phyloP scores from a whole-genome alignment of 257 asterid species.

The Solanum chilense region DNA sequence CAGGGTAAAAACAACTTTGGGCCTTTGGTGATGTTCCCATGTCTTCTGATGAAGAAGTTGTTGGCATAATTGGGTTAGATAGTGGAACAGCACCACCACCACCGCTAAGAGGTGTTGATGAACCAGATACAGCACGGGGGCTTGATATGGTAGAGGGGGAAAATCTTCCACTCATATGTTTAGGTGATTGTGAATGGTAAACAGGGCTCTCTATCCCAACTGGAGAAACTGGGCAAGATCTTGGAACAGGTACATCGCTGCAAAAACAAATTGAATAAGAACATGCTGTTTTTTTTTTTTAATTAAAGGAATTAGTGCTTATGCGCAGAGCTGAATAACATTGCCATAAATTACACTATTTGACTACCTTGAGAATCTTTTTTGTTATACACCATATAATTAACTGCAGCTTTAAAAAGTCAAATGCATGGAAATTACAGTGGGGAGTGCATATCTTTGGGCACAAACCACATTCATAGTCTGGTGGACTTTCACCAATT shows the following conservation, averaged over 20 bases:
- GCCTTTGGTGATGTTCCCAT: neutral
- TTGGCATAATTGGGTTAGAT: neutral
- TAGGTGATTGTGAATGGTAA: slow-evolving; percentile 6
- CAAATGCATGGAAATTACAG: neutral
- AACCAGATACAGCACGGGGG: slow-evolving; percentile 7
- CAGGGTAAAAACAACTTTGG: neutral
- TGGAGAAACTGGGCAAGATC: neutral
- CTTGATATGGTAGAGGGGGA: slow-evolving; percentile 1
- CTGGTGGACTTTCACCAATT: neutral
- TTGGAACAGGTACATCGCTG: neutral
- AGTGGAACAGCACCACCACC: slow-evolving; percentile 1
- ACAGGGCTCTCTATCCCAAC: neutral
- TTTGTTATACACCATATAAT: neutral
- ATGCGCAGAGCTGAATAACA: neutral
- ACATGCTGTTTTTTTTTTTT: neutral
- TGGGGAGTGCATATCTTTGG: neutral
- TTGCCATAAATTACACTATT: neutral
- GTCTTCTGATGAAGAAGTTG: neutral
- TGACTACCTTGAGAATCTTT: neutral
- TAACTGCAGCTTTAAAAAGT: neutral
- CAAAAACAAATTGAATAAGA: neutral
- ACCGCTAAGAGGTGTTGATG: slow-evolving; percentile 9
- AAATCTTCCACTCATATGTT: slow-evolving; percentile 13
- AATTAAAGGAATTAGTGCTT: neutral
- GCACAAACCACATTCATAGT: neutral